phyloP scores from a whole-genome alignment of 176 grass and related monocot genomes.

The Musa beccarii region DNA sequence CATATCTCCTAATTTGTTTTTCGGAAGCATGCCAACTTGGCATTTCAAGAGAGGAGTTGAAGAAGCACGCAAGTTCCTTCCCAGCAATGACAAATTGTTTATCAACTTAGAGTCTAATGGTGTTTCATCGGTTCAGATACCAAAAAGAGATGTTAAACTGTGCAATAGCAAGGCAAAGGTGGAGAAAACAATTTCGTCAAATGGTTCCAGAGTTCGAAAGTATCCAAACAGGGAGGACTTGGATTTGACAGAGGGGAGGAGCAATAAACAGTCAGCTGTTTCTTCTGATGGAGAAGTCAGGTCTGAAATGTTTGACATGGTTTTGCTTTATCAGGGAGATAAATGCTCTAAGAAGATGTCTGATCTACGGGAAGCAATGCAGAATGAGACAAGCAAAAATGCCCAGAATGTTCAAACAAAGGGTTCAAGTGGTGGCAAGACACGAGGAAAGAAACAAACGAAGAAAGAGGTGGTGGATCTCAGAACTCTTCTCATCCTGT shows the following conservation, averaged over 20 bases:
- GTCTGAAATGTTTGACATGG: constrained; percentile 38
- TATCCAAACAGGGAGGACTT: constrained; percentile 13
- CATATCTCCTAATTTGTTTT: constrained; percentile 54
- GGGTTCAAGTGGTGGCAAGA: constrained; percentile 6
- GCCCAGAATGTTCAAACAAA: constrained; percentile 3
- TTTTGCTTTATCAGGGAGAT: constrained; percentile 30
- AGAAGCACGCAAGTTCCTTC: constrained; percentile 32
- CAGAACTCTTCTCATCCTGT: constrained; percentile 32
- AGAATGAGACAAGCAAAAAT: constrained; percentile 20
- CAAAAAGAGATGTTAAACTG: neutral
- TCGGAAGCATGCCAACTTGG: constrained; percentile 55
- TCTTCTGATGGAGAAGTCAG: constrained; percentile 22
- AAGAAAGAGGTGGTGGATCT: constrained; percentile 30
- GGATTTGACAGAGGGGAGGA: constrained; percentile 26
- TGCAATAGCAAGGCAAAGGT: constrained; percentile 6
- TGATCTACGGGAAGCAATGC: constrained; percentile 21
- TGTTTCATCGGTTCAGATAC: constrained; percentile 8
- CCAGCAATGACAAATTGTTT: constrained; percentile 36
- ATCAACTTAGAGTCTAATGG: constrained; percentile 18
- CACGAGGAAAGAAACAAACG: constrained; percentile 18
- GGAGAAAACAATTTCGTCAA: constrained; percentile 9
- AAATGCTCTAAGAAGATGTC: constrained; percentile 3
- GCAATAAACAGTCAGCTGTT: constrained; percentile 35
- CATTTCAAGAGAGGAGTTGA: constrained; percentile 31
- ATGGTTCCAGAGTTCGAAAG: constrained; percentile 7